Conservation (phyloP, 192 early-diverging fungal species). For the Coemansia sp. region DNA sequence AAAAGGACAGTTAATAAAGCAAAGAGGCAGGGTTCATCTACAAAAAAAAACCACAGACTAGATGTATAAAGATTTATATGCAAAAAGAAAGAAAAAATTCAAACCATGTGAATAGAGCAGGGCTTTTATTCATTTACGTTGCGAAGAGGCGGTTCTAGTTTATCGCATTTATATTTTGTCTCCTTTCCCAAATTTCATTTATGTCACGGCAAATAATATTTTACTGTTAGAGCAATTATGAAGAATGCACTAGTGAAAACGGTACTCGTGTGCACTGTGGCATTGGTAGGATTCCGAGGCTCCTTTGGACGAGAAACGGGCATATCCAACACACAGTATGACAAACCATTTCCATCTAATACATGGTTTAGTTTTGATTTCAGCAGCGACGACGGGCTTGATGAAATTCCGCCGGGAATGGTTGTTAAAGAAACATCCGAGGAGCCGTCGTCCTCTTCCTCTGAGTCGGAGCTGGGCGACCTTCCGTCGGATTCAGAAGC, state of each 20-base stretch:
- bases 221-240: background rate
- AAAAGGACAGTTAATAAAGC: background rate
- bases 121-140: too few species aligned
- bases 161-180: background rate
- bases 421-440: constrained; percentile 22
- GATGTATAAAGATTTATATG: background rate
- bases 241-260: background rate
- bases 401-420: background rate
- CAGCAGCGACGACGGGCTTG: background rate
- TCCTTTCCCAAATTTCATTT: background rate
- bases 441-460: background rate
- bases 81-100: background rate
- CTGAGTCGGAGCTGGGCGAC: constrained; percentile 7
- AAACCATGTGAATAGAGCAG: background rate
- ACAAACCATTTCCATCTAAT: background rate
- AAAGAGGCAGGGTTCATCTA: background rate
- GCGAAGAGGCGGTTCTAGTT: background rate
- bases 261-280: background rate
- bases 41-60: background rate
- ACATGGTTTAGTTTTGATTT: background rate
- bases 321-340: background rate
- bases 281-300: background rate
- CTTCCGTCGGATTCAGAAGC: background rate
- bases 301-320: background rate
- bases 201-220: background rate